Conservation (phyloP, 192 early-diverging fungal species). For the Geranomyces michiganensis region DNA sequence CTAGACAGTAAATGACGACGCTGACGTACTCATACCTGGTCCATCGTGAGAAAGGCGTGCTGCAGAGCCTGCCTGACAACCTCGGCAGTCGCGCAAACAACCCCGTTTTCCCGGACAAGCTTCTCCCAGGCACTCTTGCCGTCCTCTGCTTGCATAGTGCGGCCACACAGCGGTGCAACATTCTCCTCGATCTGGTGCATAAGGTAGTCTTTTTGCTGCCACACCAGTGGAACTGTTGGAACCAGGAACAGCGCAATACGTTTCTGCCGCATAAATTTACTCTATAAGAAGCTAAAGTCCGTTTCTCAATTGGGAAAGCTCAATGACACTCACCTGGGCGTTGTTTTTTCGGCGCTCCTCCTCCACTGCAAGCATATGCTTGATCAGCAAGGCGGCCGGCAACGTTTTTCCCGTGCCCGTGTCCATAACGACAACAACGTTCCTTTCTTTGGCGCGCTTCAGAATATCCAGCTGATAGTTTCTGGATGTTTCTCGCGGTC, state of each 20-base stretch:
- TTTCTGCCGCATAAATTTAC: conserved; percentile 10
- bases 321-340: neutral
- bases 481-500: neutral
- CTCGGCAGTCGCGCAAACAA: conserved; percentile 86
- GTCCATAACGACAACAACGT: conserved; percentile 88
- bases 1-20: neutral
- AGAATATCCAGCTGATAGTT: conserved; percentile 74
- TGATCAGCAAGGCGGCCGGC: conserved; percentile 82
- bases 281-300: neutral
- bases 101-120: conserved; percentile 60
- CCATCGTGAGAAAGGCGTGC: conserved; percentile 65
- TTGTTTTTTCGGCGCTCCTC: neutral
- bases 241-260: conserved; percentile 70
- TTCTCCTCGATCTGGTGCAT: conserved; percentile 62
- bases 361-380: conserved; percentile 64
- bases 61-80: conserved; percentile 80
- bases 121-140: conserved; percentile 8
- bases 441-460: conserved; percentile 63
- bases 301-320: neutral
- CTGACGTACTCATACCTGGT: conserved; percentile 54
- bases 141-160: conserved; percentile 61
- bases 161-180: conserved; percentile 69
- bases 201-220: conserved; percentile 84
- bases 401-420: conserved; percentile 83
- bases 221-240: conserved; percentile 83